Percentiles rank a stretch among this genome's conserved stretches.
These are phyloP conservation scores for Alloascoidea africana DNA, from an alignment of 805 yeast species.

Conservation along the genomic window DNA sequence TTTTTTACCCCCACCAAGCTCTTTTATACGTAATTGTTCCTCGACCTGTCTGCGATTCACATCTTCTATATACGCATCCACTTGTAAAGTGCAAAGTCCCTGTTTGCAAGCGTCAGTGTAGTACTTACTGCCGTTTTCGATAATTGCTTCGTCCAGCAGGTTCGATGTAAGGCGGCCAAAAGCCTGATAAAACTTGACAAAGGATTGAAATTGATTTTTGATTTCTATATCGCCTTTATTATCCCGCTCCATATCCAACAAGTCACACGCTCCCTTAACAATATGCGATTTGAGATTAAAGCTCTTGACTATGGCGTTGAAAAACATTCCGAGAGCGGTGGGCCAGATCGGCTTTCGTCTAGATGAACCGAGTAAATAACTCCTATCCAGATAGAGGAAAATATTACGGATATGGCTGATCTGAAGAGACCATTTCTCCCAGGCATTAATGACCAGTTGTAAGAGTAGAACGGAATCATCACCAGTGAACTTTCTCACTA, in stretches of 20 bases:
- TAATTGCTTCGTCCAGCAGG: background rate
- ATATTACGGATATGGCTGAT: conserved; percentile 12
- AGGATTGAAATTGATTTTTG: background rate
- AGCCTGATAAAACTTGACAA: background rate
- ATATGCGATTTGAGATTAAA: background rate
- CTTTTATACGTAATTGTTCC: too few relatives aligned
- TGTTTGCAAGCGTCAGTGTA: too few relatives aligned
- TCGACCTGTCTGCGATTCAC: too few relatives aligned
- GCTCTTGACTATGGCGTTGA: conserved; percentile 3
- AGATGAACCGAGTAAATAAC: conserved; percentile 10
- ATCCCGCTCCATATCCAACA: background rate
- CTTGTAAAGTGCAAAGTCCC: too few relatives aligned
- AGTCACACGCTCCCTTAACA: background rate
- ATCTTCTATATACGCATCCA: too few relatives aligned
- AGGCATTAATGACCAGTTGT: conserved; percentile 2
- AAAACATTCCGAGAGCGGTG: conserved; percentile 6
- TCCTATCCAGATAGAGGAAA: conserved; percentile 15
- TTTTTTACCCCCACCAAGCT: too few relatives aligned
- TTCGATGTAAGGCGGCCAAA: background rate
- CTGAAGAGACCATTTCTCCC: conserved; percentile 10
- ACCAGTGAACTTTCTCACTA: background rate
- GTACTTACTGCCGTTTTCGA: background rate
- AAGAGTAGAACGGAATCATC: background rate
- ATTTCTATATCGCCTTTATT: background rate
- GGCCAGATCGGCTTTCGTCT: conserved; percentile 9